Base-by-base conservation (phyloP, 1,139 yeast genomes). In the Spathaspora sp. region DNA sequence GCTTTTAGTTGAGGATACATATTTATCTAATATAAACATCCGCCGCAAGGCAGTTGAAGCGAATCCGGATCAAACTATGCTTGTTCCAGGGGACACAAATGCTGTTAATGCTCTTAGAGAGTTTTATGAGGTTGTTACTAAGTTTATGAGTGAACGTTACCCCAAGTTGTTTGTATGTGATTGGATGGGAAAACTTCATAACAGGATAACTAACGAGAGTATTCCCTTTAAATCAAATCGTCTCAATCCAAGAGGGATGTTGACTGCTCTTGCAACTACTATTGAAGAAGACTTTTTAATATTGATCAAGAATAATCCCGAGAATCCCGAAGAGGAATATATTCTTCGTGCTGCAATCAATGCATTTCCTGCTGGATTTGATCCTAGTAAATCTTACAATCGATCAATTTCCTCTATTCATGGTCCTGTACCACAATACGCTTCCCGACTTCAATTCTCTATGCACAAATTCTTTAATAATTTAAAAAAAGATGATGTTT, bases 361-460 rank as follows among this genome's bases (percentile, higher is more conserved):
- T 10, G 76, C 76, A 6, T 71, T 70, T 40, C 76, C 78, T 2
- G 68, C 73, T 4, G 78, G 78, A 2, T 72, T 73, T 52, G 76
- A 71, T 50, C 78, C 78, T 3, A 58, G 67, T 8, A 54, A 52
- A 3, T 57, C 61, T 40, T 64, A 61, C 49, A 61, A 70, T 52
- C 56, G 66, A 51, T 72, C 74, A 2, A 61, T 74, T 2, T 72
- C 76, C 1, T 56, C 53, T 43, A 71, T 73, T 43, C 79, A 74
- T 47, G 57, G 50, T 4, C 76, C 75, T 1, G 78, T 73, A 1
- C 79, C 78, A 6, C 74, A 72, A 48, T 74, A 74, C 49, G 47
- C 56, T 37, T 48, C 57, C 4, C 57, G 73, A 31, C 59, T 74
- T 20, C 58, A 64, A 43, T 52, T 61, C 6, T 63, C 75, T 1